Conservation (phyloP, 1,284 basidiomycete species). For the Microbotryum violaceum region DNA sequence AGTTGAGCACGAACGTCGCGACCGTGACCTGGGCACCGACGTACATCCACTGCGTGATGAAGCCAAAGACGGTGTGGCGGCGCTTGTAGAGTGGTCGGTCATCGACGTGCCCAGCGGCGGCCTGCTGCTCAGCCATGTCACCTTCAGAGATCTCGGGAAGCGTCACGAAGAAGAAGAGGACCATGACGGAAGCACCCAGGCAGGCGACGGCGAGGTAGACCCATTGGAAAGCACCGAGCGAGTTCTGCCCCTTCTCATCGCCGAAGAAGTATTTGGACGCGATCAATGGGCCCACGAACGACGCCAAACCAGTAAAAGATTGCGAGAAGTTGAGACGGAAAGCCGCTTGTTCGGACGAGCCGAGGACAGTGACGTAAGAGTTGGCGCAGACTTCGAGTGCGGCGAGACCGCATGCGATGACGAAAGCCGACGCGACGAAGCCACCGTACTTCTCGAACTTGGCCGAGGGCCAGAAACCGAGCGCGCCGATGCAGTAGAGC, state of each 20-base stretch:
- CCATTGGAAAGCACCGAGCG: slow-evolving; percentile 67
- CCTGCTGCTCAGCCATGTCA: slow-evolving; percentile 35
- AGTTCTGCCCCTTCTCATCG: slow-evolving; percentile 53
- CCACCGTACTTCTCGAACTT: slow-evolving; percentile 52
- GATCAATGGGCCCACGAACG: slow-evolving; percentile 70
- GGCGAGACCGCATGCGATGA: slow-evolving; percentile 60
- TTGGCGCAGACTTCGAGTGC: slow-evolving; percentile 55
- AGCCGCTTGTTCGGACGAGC: slow-evolving; percentile 60
- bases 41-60: slow-evolving; percentile 62
- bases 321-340: slow-evolving; percentile 73
- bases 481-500: slow-evolving; percentile 62
- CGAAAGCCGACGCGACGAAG: slow-evolving; percentile 52
- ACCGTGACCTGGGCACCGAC: slow-evolving; percentile 53
- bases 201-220: slow-evolving; percentile 69
- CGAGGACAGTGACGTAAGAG: slow-evolving; percentile 63
- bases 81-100: slow-evolving; percentile 61
- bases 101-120: slow-evolving; percentile 47
- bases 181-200: slow-evolving; percentile 56
- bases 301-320: slow-evolving; percentile 70
- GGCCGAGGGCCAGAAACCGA: slow-evolving; percentile 74
- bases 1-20: slow-evolving; percentile 65
- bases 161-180: slow-evolving; percentile 63
- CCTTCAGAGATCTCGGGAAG: slow-evolving; percentile 65
- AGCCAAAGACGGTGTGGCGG: slow-evolving; percentile 62
- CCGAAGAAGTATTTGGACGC: slow-evolving; percentile 60